Conservation (phyloP, 768 basidiomycete species). For the Auricularia heimuer region DNA sequence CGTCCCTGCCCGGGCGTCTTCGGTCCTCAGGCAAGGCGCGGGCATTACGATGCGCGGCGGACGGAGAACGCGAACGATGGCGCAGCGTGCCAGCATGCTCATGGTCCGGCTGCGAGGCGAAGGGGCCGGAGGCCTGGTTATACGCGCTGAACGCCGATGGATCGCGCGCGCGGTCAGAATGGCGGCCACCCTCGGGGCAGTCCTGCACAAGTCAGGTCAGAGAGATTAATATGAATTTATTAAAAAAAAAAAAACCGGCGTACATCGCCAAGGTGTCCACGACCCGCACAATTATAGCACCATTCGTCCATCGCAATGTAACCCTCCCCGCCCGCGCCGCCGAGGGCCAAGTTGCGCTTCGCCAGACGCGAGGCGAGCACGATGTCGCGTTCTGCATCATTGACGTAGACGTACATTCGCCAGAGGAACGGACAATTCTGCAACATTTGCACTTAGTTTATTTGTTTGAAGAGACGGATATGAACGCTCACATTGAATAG, state of each 20-base stretch:
- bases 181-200: conserved; percentile 39
- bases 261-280: conserved; percentile 75
- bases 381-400: conserved; percentile 37
- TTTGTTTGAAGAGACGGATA: neutral
- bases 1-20: conserved; percentile 51
- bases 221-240: no score
- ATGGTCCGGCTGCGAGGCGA: conserved; percentile 33
- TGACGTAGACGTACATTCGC: conserved; percentile 68
- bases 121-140: conserved; percentile 57
- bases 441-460: neutral
- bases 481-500: conserved; percentile 44
- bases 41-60: conserved; percentile 13
- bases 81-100: conserved; percentile 26
- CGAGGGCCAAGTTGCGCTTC: conserved; percentile 41
- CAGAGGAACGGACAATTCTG: conserved; percentile 81
- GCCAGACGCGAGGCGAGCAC: conserved; percentile 38
- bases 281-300: conserved; percentile 73
- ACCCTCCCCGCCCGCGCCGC: conserved; percentile 57
- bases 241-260: conserved; percentile 15
- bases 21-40: conserved; percentile 35
- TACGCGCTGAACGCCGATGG: conserved; percentile 58
- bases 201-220: conserved; percentile 35
- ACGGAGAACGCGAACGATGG: conserved; percentile 26
- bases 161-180: conserved; percentile 35
- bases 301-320: conserved; percentile 65